Conservation (phyloP, 352 stramenopile species). For the Paralagenidium karlingii region DNA sequence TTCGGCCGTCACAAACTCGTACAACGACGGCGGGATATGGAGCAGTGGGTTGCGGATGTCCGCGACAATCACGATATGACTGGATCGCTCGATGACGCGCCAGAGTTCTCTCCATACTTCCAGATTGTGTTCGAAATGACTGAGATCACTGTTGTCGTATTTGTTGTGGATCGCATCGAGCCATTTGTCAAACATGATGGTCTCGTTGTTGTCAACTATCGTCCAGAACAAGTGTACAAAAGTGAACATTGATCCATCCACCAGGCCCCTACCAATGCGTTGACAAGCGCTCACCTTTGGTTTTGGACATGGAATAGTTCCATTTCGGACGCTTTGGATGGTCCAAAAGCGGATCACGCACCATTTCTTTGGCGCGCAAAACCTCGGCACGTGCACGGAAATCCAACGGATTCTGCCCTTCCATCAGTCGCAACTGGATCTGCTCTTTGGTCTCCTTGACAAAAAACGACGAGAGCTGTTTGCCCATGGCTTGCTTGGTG, state of each 20-base stretch:
- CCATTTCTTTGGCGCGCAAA: slow-evolving; percentile 42
- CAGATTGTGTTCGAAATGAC: slow-evolving; percentile 70
- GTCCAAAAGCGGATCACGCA: slow-evolving; percentile 50
- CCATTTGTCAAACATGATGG: slow-evolving; percentile 78
- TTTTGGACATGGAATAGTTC: slow-evolving; percentile 77
- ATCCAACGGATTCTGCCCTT: slow-evolving; percentile 57
- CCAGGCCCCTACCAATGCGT: background rate
- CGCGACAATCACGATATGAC: slow-evolving; percentile 61
- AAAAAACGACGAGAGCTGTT: slow-evolving; percentile 78
- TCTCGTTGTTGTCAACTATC: slow-evolving; percentile 67
- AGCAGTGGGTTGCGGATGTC: slow-evolving; percentile 60
- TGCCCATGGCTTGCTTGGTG: slow-evolving; percentile 70
- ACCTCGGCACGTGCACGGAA: slow-evolving; percentile 32
- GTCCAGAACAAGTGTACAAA: background rate
- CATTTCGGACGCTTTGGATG: slow-evolving; percentile 56
- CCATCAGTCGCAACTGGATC: slow-evolving; percentile 75
- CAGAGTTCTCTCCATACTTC: slow-evolving; percentile 77
- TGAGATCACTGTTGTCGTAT: slow-evolving; percentile 65
- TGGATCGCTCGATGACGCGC: slow-evolving; percentile 64
- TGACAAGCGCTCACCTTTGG: slow-evolving; percentile 29
- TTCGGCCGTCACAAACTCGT: slow-evolving; percentile 61
- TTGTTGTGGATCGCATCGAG: slow-evolving; percentile 77
- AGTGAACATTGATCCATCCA: background rate
- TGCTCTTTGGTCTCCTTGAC: slow-evolving; percentile 82
- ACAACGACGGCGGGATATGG: slow-evolving; percentile 67